Percentiles rank a stretch among this genome's conserved stretches.
These are phyloP conservation scores for Aquilaria malaccensis DNA, from an alignment of 345 rosid species.

Conservation along the genomic window DNA sequence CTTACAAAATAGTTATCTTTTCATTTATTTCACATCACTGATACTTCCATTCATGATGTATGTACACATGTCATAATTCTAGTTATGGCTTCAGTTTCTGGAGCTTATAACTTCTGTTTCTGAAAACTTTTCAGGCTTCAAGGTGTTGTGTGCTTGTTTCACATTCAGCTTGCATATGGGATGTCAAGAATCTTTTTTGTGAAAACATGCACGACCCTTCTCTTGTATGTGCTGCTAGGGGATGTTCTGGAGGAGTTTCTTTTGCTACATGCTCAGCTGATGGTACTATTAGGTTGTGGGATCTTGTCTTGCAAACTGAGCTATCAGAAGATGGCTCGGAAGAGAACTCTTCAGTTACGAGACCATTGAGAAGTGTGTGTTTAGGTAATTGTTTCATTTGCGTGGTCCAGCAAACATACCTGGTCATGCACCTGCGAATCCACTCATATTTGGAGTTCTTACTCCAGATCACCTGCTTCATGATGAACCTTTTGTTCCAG, in stretches of 20 bases:
- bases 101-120: background rate
- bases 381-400: constrained; percentile 34
- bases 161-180: constrained; percentile 79
- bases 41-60: too few species aligned
- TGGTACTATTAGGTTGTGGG: constrained; percentile 82
- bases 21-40: constrained; percentile 5
- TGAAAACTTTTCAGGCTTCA: constrained; percentile 42
- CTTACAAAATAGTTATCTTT: constrained; percentile 5
- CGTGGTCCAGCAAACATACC: constrained; percentile 1
- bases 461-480: background rate
- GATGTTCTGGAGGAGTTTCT: constrained; percentile 76
- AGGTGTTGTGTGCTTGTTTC: constrained; percentile 59
- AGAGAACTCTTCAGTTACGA: constrained; percentile 18
- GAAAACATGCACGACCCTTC: constrained; percentile 70
- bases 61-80: too few species aligned
- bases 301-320: constrained; percentile 47
- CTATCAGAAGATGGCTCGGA: constrained; percentile 24
- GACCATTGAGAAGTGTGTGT: constrained; percentile 27
- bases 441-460: background rate
- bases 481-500: constrained; percentile 8
- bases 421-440: background rate
- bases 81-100: background rate
- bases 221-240: constrained; percentile 66
- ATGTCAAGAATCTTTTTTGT: constrained; percentile 72
- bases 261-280: constrained; percentile 73